Evolutionary conservation across 768 basidiomycete species (phyloP), one percentile per base, ranked within the genome.

Genomic region (Russula sp.): DNA sequence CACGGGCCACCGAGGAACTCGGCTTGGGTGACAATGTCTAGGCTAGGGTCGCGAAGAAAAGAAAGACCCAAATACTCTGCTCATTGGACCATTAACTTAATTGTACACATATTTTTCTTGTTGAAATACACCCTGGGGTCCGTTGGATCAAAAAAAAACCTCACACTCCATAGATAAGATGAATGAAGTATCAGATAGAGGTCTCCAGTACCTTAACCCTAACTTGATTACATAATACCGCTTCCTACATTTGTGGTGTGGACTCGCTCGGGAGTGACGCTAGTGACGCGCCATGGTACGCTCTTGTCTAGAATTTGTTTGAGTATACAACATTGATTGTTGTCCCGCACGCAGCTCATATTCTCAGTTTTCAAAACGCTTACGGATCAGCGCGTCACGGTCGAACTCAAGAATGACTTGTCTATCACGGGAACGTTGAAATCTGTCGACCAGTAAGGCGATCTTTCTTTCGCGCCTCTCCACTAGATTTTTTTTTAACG

Each of bases 321-420:
- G 44, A n/a, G 46, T 10, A 16, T 14, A 46, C 2, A 22, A 30
- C 8, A 14, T 36, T 32, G 16, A 26, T 13, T 9, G 7, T 16
- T 16, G 22, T 24, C 50, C 32, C 56, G 6, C 56, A 18, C 16
- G 18, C 42, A 91, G 94, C 88, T 96, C 70, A 95, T 93, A 69
- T 94, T 92, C 79, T 98, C 95, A 51, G 95, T 98, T 30, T 98
- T 99, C 87, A 98, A 98, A 79, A 98, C 97, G 10, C 85, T 99
- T 36, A 98, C 95, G 11, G 94, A 98, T 77, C 96, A 98, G 73
- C 86, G 88, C 72, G 95, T 98, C 71, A 94, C 92, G 5, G 95
- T 97, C 68, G 94, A 98, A 75, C 86, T 99, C 72, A 99, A 99
- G 80, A 99, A 99, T 78, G 97, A 98, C 76, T 86, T 98, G 59